Conservation (phyloP, 768 basidiomycete species). For the Tephrocybe sp. region DNA sequence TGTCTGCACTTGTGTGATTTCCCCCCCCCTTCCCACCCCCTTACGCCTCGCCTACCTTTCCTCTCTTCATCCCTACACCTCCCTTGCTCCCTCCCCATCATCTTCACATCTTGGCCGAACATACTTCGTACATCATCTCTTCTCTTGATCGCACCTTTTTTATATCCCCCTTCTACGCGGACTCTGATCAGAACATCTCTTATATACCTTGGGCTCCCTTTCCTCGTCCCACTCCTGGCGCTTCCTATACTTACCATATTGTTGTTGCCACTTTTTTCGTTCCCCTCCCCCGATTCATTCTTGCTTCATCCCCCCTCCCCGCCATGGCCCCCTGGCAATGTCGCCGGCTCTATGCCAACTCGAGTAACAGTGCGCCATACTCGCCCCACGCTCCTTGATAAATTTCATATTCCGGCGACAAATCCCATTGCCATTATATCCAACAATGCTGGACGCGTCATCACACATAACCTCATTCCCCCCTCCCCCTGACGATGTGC, state of each 20-base stretch:
- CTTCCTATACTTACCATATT: conserved; percentile 16
- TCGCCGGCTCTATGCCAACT: conserved; percentile 11
- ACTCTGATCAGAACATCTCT: conserved; percentile 12
- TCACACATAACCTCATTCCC: background rate
- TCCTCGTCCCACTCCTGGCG: conserved; percentile 10
- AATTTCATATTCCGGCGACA: conserved; percentile 3
- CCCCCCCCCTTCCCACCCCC: background rate
- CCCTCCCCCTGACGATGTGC: background rate
- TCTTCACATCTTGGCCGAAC: conserved; percentile 14
- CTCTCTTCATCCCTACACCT: background rate
- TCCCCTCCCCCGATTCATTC: background rate
- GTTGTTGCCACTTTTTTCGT: conserved; percentile 1
- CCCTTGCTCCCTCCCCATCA: background rate
- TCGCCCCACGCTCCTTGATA: conserved; percentile 16
- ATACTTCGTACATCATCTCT: conserved; percentile 3
- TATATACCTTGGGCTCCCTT: conserved; percentile 14
- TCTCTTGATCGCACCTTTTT: conserved; percentile 8
- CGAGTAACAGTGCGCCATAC: conserved; percentile 20
- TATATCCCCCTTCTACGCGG: conserved; percentile 15
- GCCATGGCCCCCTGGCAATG: background rate
- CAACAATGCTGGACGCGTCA: conserved; percentile 3
- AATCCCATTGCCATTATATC: conserved; percentile 2
- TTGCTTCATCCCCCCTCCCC: background rate
- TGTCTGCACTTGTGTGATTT: background rate
- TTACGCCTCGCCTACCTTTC: background rate